Conservation (phyloP, 148 eudicot species). For the Pouteria glomerata region DNA sequence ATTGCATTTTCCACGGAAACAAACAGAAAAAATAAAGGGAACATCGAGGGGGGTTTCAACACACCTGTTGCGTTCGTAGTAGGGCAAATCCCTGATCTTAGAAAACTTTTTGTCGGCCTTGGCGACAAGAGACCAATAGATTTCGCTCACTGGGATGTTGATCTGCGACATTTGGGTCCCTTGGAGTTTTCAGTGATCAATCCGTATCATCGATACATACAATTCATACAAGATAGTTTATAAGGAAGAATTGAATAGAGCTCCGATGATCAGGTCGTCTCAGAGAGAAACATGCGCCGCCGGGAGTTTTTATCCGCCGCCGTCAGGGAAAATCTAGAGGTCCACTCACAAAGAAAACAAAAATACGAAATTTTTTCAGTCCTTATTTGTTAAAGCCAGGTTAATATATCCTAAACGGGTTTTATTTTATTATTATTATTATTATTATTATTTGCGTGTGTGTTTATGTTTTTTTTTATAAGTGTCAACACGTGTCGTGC, state of each 20-base stretch:
- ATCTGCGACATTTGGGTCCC: constrained; percentile 34
- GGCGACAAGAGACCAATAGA: constrained; percentile 68
- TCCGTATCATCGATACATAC: not conserved
- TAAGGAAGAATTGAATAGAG: not conserved
- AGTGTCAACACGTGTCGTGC: too few relatives aligned
- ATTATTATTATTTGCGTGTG: too few relatives aligned
- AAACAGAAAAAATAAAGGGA: too few relatives aligned
- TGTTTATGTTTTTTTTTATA: too few relatives aligned
- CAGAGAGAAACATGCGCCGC: not conserved
- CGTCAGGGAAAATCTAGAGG: too few relatives aligned
- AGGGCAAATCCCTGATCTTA: constrained; percentile 79
- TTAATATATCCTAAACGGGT: too few relatives aligned
- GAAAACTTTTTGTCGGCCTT: constrained; percentile 90
- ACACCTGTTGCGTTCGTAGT: constrained; percentile 75
- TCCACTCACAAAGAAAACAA: too few relatives aligned
- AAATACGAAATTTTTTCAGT: too few relatives aligned
- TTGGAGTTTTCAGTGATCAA: not conserved
- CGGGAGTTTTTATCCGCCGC: too few relatives aligned
- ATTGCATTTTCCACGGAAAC: not conserved
- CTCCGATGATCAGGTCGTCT: not conserved
- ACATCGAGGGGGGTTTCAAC: too few relatives aligned
- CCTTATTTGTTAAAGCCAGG: too few relatives aligned
- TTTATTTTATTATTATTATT: too few relatives aligned
- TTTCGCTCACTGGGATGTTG: constrained; percentile 62
- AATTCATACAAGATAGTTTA: not conserved